Evolutionary conservation across 345 rosid genomes (phyloP).

Genomic region (Syzygium grande): DNA sequence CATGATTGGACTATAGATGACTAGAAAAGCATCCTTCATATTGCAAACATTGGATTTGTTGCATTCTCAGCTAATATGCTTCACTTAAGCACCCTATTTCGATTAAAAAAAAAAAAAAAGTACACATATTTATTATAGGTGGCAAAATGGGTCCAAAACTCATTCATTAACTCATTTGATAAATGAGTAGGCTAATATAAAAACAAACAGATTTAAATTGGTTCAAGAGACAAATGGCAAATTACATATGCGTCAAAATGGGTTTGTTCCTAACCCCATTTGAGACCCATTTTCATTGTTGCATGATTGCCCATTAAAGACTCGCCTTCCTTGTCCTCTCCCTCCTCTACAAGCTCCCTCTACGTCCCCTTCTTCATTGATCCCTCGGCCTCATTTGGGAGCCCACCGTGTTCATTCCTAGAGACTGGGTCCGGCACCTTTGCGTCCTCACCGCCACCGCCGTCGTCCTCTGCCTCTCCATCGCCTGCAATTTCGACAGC

Average conservation of each 20-base stretch:
- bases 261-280: background rate
- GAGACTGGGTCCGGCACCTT: constrained; percentile 28
- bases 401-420: constrained; percentile 27
- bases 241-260: background rate
- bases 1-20: background rate
- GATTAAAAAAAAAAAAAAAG: background rate
- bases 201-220: background rate
- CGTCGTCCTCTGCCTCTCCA: constrained; percentile 52
- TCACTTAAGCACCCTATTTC: background rate
- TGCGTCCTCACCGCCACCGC: constrained; percentile 37
- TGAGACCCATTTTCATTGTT: background rate
- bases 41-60: background rate
- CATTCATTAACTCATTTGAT: background rate
- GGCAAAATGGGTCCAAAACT: background rate
- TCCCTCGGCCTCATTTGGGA: constrained; percentile 9
- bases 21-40: background rate
- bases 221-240: background rate
- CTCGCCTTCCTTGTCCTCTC: constrained; percentile 47
- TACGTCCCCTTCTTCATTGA: constrained; percentile 43
- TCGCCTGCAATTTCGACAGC: constrained; percentile 60
- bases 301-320: background rate
- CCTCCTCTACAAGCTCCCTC: constrained; percentile 29
- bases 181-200: background rate
- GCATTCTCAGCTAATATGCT: background rate
- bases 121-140: background rate